Evolutionary conservation across 805 yeast species (phyloP), one percentile per base, ranked within the genome.

Genomic region (Candida chilensis): DNA sequence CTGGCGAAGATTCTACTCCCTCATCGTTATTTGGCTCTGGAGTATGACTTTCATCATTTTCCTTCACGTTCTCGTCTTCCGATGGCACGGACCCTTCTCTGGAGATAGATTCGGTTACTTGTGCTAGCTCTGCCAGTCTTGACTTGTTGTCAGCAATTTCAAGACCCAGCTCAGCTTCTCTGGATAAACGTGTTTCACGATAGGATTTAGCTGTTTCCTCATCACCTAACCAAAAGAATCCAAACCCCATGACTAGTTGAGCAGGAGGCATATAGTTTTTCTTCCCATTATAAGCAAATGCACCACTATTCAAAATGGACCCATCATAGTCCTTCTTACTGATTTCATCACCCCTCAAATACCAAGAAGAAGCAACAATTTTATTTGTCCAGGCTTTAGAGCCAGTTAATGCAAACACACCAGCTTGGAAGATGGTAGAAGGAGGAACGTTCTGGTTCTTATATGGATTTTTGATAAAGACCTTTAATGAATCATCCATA

Each of bases 301-400:
- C 54, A 3, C 90, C 92, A 4, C 80, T 58, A 1, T 76, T 67
- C 28, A 87, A 55, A 15, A 78, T 57, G 4, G 63, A 50, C 0
- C 74, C 76, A 28, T 72, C 78, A 32, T 64, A 64, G 42, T 83
- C 88, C 29, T 71, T 71, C 44, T 86, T 84, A 1, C 86, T 72
- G 2, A 90, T 67, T 28, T 74, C 78, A 12, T 52, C 50, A 2
- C 87, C 87, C 21, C 64, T 66, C n/a, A 83, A 72, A 71, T 76
- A 81, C 94, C 94, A 87, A 2, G 95, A 80, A 2, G 94, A 77
- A 0, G 84, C 72, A 1, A 85, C 73, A 18, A 80, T 67, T 48
- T 88, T 90, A 31, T 80, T 71, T 24, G 79, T 88, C 98, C 98
- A 92, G 0, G 95, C 95, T 25, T 70, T 75, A 6, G 95, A 79